Percentiles rank a stretch among this genome's conserved stretches.
phyloP scores from a whole-genome alignment of 140 eudicot genomes.

The Eryngium alpinum region DNA sequence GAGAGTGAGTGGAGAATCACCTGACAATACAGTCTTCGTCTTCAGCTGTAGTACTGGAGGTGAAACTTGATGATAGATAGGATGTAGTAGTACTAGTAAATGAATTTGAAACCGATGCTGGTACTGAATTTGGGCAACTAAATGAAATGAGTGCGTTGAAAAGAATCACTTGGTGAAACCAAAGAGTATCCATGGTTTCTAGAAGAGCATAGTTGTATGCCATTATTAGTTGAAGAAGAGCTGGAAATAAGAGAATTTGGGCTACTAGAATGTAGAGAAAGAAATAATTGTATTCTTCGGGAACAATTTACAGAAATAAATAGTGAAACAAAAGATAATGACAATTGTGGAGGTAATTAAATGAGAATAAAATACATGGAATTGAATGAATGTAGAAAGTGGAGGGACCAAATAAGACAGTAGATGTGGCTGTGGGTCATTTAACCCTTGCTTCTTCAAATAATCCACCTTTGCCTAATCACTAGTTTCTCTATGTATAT shows the following conservation, averaged over 20 bases:
- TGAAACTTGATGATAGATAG: background rate
- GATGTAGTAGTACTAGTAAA: background rate
- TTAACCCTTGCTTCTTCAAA: background rate
- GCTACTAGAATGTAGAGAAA: background rate
- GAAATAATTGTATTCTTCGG: background rate
- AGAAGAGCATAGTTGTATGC: too few species aligned
- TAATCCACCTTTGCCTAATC: background rate
- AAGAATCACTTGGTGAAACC: slow-evolving; percentile 34
- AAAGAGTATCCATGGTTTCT: too few species aligned
- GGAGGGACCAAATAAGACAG: background rate
- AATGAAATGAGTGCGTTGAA: slow-evolving; percentile 17
- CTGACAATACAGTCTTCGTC: background rate
- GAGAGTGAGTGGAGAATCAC: slow-evolving; percentile 6
- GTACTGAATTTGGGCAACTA: background rate
- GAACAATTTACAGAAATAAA: background rate
- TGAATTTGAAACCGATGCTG: slow-evolving; percentile 14
- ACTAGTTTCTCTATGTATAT: background rate
- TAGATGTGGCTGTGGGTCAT: background rate
- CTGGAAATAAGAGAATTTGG: background rate
- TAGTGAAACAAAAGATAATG: slow-evolving; percentile 1
- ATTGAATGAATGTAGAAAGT: background rate
- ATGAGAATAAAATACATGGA: background rate
- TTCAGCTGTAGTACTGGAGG: slow-evolving; percentile 15
- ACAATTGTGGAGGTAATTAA: slow-evolving; percentile 3
- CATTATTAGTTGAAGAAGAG: too few species aligned